Evolutionary conservation across 2,329 filamentous ascomycete species (phyloP), one percentile per base, ranked within the genome.

Genomic region (Knufia petricola): DNA sequence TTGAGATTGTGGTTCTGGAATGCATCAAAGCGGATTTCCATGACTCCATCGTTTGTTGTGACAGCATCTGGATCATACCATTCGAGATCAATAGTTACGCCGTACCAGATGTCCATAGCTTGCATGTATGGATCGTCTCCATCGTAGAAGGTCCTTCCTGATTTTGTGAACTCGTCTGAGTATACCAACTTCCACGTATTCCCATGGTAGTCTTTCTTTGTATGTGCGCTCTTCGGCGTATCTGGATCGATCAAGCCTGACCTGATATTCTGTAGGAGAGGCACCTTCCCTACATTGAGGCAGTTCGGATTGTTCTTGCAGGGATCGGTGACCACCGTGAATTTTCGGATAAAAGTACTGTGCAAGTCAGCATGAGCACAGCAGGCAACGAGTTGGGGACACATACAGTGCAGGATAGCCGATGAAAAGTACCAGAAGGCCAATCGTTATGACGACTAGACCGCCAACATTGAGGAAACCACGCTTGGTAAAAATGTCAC

Each of bases 31-130:
- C 73, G 72, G 44, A 86, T 66, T 59, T 82, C 76, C 32, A 85
- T 68, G 1, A 75, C 74, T 21, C 82, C 82, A 54, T 81, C 71
- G 36, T 68, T 71, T 2, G 81, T 85, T 1, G 74, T 77, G 1
- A 78, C 72, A 13, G 80, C 79, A 61, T 84, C 81, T 3, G 81
- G 81, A 59, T 84, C 81, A 59, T 84, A 84, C 80, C 80, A 84
- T 74, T 83, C 79, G 49, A 84, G 64, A 71, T 85, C 81, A 63
- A 76, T 69, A 1, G 81, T 85, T 48, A 82, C 82, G 59, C 81
- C 81, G 60, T 85, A 85, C 81, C 81, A 85, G 40, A 84, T 68
- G 61, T 85, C 80, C 30, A 84, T 73, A 20, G 73, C 82, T 60
- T 81, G 74, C 59, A 80, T 84, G 60, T 73, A 86, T 0, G 82